phyloP scores from a whole-genome alignment of 305 asterid species.

The Solanum hybrid region DNA sequence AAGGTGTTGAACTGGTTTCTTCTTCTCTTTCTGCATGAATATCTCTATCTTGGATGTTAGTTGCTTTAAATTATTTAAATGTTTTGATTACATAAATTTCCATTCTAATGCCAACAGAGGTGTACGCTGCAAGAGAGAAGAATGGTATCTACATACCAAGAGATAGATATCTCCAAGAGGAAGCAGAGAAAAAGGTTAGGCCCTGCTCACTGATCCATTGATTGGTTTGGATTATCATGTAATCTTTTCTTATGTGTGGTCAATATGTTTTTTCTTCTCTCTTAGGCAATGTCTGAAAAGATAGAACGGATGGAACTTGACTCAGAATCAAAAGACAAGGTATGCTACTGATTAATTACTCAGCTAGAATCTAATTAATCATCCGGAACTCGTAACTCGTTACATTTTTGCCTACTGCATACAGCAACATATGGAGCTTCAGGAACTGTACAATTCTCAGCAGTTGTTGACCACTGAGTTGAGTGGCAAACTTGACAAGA shows the following conservation, averaged over 20 bases:
- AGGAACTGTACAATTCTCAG: slow-evolving; percentile 71
- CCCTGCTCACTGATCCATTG: slow-evolving; percentile 1
- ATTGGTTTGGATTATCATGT: slow-evolving; percentile 1
- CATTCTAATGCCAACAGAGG: slow-evolving; percentile 48
- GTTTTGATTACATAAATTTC: not conserved
- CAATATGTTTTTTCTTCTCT: not conserved
- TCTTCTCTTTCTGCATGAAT: not conserved
- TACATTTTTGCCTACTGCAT: slow-evolving; percentile 12
- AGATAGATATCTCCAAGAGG: slow-evolving; percentile 91
- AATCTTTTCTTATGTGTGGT: not conserved
- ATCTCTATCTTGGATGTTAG: not conserved
- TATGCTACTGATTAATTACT: slow-evolving; percentile 11
- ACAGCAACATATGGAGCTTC: slow-evolving; percentile 88
- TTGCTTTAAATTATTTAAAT: not conserved
- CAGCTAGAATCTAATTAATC: not conserved
- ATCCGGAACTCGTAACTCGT: not conserved
- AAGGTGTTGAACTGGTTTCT: slow-evolving; percentile 43
- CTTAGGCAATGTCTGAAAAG: slow-evolving; percentile 92
- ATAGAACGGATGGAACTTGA: slow-evolving; percentile 94
- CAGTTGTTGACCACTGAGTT: slow-evolving; percentile 69
- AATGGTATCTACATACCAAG: slow-evolving; percentile 96
- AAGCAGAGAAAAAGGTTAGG: slow-evolving; percentile 88
- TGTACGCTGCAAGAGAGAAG: slow-evolving; percentile 96
- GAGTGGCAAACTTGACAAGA: slow-evolving; percentile 72
- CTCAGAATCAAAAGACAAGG: slow-evolving; percentile 92